Evolutionary conservation across 306 rosid genomes (phyloP).

Genomic region (Vigna hirtella): DNA sequence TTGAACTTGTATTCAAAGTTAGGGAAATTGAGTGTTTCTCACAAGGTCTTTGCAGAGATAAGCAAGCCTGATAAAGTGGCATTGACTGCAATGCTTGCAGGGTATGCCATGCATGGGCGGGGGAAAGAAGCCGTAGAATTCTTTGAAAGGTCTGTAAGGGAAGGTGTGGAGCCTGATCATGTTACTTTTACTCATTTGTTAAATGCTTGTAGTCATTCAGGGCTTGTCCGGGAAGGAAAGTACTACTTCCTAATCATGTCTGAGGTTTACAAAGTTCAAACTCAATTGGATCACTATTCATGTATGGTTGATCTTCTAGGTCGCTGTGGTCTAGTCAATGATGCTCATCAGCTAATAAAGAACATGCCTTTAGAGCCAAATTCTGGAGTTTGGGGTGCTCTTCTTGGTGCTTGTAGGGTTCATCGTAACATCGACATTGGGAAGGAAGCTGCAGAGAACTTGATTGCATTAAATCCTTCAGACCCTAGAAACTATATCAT

Average conservation of each 20-base stretch:
- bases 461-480: conserved; percentile 63
- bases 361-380: conserved; percentile 75
- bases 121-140: conserved; percentile 68
- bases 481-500: conserved; percentile 76
- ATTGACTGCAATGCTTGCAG: conserved; percentile 84
- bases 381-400: conserved; percentile 85
- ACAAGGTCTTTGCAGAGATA: conserved; percentile 61
- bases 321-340: conserved; percentile 63
- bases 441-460: conserved; percentile 68
- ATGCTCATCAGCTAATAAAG: conserved; percentile 67
- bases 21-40: conserved; percentile 67
- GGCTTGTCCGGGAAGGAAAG: conserved; percentile 70
- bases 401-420: conserved; percentile 79
- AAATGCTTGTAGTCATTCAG: conserved; percentile 88
- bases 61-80: conserved; percentile 69
- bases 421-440: conserved; percentile 64
- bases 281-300: conserved; percentile 77
- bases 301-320: conserved; percentile 93
- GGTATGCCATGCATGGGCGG: conserved; percentile 68
- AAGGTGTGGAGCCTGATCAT: conserved; percentile 73
- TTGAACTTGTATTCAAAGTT: conserved; percentile 69
- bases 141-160: conserved; percentile 56
- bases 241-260: conserved; percentile 65
- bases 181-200: conserved; percentile 83
- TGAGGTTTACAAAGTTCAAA: conserved; percentile 60